A percentile compares a stretch with the other conserved stretches of the same genome.
phyloP scores from a whole-genome alignment of 2,329 filamentous ascomycete genomes.

The Cladophialophora psammophila region DNA sequence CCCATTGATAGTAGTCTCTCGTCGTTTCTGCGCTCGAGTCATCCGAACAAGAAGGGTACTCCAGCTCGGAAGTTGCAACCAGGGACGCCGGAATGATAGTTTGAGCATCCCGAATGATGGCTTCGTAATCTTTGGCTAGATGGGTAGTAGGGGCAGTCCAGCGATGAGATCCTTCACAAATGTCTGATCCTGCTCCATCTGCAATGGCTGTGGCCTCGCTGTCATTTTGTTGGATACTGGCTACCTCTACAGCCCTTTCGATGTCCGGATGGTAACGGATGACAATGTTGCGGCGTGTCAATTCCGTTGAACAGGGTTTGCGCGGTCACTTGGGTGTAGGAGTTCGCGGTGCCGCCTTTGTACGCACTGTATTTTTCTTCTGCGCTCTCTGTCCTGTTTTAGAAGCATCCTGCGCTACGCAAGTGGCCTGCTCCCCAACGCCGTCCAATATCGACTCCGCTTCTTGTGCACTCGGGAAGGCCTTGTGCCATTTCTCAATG shows the following conservation, averaged over 20 bases:
- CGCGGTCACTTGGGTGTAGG: neutral
- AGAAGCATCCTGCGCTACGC: slow-evolving; percentile 7
- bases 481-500: slow-evolving; percentile 32
- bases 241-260: neutral
- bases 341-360: slow-evolving; percentile 3
- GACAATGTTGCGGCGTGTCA: slow-evolving; percentile 9
- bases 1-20: neutral
- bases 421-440: neutral
- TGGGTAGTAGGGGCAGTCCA: slow-evolving; percentile 11
- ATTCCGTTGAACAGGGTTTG: neutral
- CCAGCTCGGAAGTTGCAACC: slow-evolving; percentile 18
- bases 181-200: neutral
- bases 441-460: neutral
- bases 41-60: neutral
- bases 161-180: neutral
- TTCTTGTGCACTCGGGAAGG: slow-evolving; percentile 19
- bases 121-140: slow-evolving; percentile 39
- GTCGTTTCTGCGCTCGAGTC: neutral
- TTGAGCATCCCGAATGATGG: slow-evolving; percentile 15
- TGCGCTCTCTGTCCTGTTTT: neutral
- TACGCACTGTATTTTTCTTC: slow-evolving; percentile 15
- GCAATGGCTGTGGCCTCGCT: neutral
- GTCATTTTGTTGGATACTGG: neutral
- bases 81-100: slow-evolving; percentile 19
- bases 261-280: neutral